Percentiles rank a stretch among this genome's conserved stretches.
Conservation (phyloP, 1,139 yeast genomes). For the Sporopachydermia cereana region DNA sequence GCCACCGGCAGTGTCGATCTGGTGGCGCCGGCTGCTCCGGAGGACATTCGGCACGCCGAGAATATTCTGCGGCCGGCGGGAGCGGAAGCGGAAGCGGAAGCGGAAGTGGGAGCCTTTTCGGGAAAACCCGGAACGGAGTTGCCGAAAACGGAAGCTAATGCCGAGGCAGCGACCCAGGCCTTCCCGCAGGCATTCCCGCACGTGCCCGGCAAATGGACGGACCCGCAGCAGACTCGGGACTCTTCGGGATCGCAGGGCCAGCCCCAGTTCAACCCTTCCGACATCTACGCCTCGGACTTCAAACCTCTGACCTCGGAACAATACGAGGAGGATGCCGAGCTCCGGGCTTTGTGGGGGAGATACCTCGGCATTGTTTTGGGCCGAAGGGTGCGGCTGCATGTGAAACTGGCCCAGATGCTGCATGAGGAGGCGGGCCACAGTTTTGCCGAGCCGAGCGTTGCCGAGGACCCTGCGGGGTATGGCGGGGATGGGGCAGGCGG, state of each 20-base stretch:
- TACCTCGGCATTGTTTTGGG: neutral
- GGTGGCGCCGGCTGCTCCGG: neutral
- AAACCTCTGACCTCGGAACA: neutral
- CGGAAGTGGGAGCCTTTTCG: neutral
- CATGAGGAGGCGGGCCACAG: neutral
- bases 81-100: neutral
- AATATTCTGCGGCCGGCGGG: neutral
- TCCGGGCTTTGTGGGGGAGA: neutral
- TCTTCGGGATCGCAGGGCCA: neutral
- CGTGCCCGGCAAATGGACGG: neutral
- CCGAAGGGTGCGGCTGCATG: neutral
- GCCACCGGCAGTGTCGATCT: neutral
- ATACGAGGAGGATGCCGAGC: neutral
- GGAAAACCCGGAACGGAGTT: neutral
- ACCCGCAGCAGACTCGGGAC: neutral
- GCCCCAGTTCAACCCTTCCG: neutral
- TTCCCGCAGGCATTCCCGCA: neutral
- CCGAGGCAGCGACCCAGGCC: neutral
- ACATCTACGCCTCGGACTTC: neutral
- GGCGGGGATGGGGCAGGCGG: too few relatives aligned
- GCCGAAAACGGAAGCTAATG: neutral
- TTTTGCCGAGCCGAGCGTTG: neutral
- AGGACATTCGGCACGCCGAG: neutral
- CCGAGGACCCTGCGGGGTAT: neutral
- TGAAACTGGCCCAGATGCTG: neutral